A percentile compares a stretch with the other conserved stretches of the same genome.
Evolutionary conservation across 2,329 filamentous ascomycete species (phyloP).

Genomic region (Pseudocercospora macadamiae): DNA sequence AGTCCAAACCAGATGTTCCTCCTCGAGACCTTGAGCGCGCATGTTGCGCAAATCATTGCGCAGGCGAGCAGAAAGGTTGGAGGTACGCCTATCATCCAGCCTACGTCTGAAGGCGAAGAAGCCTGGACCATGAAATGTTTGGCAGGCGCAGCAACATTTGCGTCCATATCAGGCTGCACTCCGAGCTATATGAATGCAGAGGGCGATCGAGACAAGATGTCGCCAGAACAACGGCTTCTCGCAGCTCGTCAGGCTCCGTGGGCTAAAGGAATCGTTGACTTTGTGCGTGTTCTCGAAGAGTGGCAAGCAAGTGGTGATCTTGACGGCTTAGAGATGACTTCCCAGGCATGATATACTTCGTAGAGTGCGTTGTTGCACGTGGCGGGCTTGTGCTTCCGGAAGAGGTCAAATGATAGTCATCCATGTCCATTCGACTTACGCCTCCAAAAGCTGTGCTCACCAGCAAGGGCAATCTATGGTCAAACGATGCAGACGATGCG

Average conservation of each 20-base stretch:
- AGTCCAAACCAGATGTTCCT: conserved; percentile 37
- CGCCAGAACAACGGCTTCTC: conserved; percentile 35
- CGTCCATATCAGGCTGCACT: conserved; percentile 53
- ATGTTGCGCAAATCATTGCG: conserved; percentile 51
- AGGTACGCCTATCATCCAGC: conserved; percentile 45
- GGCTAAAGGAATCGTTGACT: conserved; percentile 37
- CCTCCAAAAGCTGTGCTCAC: background rate
- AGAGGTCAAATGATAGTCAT: background rate
- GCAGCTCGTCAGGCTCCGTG: conserved; percentile 32
- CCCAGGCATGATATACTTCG: conserved; percentile 3
- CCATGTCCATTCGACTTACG: background rate
- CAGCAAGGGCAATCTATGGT: background rate
- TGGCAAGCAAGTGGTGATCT: conserved; percentile 38
- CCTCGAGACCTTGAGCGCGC: conserved; percentile 43
- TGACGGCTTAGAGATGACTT: conserved; percentile 36
- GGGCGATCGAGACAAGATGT: conserved; percentile 37
- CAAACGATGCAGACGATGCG: background rate
- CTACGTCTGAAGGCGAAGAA: conserved; percentile 51
- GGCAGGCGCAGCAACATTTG: conserved; percentile 45
- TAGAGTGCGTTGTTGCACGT: background rate
- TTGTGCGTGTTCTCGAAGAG: conserved; percentile 37
- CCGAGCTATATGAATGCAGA: conserved; percentile 58
- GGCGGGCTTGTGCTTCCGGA: background rate
- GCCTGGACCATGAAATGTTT: conserved; percentile 50
- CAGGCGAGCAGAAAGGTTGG: conserved; percentile 38